Evolutionary conservation across 805 yeast genomes (phyloP), one percentile per base, ranked within the genome.

Genomic region (Nakazawaea anatomiae): DNA sequence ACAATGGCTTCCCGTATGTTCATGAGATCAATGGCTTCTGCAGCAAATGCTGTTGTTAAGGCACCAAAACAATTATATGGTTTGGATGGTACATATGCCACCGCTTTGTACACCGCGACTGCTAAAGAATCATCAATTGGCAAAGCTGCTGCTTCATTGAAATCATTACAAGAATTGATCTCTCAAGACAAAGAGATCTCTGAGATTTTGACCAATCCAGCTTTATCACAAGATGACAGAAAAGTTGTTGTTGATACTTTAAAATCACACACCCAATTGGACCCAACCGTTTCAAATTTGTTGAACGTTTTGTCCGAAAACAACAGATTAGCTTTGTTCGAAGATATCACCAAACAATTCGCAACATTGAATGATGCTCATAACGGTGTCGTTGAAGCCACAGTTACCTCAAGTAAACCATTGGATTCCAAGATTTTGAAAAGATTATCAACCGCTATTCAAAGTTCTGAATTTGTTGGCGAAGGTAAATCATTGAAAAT

Each of bases 61-160:
- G 90, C 95, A 49, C 97, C 98, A 52, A 87, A 92, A 57, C 96
- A 90, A 79, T 79, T 92, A 68, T 92, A 80, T 65, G 98, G 98
- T 57, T 74, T 92, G 60, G 97, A 91, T 60, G 99, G 98, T 67
- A 90, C 98, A 58, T 92, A 92, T 72, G 99, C 98, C 60, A 80
- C 89, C 52, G 97, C 99, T 46, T 80, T 94, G 62, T 92, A 84
- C 82, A 77, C 91, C 50, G 97, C 98, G 27, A 85, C 98, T 52
- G 85, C 85, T 59, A 85, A 88, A 77, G 82, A 82, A 60, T 80
- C 95, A 36, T 75, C 89, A 8, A 74, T 90, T 60, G 92, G 84
- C 52, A 66, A 67, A 58, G 71, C 83, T 56, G 84, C 91, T 51
- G 76, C 77, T 61, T 81, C 91, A 41, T 81, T 94, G 63, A 68